Conservation (phyloP, 1,284 basidiomycete species). For the Coriolopsis trogii region DNA sequence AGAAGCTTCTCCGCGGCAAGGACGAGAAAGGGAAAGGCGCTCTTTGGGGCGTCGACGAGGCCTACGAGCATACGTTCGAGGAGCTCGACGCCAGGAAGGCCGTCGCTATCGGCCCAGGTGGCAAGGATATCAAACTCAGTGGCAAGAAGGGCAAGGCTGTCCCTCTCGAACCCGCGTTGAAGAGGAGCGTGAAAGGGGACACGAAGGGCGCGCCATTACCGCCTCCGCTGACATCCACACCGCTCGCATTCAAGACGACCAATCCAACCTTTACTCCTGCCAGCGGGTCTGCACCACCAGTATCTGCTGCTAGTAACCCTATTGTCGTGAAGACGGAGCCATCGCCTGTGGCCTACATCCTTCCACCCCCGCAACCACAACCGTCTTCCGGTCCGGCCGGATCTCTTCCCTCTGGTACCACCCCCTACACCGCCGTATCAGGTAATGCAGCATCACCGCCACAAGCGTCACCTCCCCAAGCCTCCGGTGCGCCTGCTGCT, state of each 20-base stretch:
- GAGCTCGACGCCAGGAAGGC: constrained; percentile 65
- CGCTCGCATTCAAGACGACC: constrained; percentile 44
- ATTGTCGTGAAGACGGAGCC: constrained; percentile 31
- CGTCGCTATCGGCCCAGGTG: constrained; percentile 36
- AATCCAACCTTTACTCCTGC: constrained; percentile 17
- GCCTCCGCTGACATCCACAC: constrained; percentile 65
- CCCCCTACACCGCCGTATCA: constrained; percentile 7
- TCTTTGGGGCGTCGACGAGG: constrained; percentile 86
- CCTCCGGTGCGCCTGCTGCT: constrained; percentile 20
- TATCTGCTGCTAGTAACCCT: constrained; percentile 6
- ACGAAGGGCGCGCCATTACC: constrained; percentile 56
- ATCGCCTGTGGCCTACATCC: constrained; percentile 5
- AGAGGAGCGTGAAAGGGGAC: constrained; percentile 66
- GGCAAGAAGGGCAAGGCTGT: constrained; percentile 54
- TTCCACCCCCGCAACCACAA: constrained; percentile 8
- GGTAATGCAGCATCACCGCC: constrained; percentile 20
- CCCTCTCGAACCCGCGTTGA: constrained; percentile 61
- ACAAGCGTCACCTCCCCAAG: constrained; percentile 12
- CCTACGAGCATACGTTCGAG: constrained; percentile 65
- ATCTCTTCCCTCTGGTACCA: constrained; percentile 5
- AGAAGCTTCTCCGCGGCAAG: constrained; percentile 82
- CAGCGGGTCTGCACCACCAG: constrained; percentile 13
- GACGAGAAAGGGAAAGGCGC: constrained; percentile 89
- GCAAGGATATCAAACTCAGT: constrained; percentile 40
- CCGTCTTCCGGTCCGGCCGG: constrained; percentile 15